These are phyloP conservation scores for Phytophthora ohioensis DNA, from an alignment of 352 stramenopile species.

Conservation along the genomic window DNA sequence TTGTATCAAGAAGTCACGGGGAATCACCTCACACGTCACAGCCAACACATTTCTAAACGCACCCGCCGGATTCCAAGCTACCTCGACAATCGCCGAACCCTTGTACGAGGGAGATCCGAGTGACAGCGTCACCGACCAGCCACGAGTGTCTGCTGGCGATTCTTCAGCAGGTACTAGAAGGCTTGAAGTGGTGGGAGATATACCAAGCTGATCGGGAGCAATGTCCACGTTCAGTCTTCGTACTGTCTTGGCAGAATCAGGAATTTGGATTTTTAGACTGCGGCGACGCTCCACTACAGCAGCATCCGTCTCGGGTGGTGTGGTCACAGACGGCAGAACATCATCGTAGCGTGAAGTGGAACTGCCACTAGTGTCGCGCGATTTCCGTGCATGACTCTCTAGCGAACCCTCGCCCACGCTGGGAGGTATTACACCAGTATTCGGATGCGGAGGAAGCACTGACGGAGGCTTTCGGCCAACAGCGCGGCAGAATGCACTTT, in stretches of 20 bases:
- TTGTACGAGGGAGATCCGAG: constrained; percentile 51
- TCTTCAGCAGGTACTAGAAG: constrained; percentile 83
- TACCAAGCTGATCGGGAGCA: constrained; percentile 44
- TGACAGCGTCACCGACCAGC: constrained; percentile 63
- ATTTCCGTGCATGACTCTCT: constrained; percentile 25
- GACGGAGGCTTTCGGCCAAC: constrained; percentile 74
- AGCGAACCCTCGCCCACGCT: constrained; percentile 10
- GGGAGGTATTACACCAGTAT: constrained; percentile 16
- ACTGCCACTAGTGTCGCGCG: constrained; percentile 5
- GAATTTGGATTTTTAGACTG: constrained; percentile 43
- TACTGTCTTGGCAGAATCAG: constrained; percentile 22
- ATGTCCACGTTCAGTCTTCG: constrained; percentile 44
- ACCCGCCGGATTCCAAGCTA: constrained; percentile 62
- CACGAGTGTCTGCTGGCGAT: constrained; percentile 61
- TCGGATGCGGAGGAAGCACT: constrained; percentile 49
- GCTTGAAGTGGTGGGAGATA: constrained; percentile 52
- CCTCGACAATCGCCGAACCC: constrained; percentile 48
- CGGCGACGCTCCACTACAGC: constrained; percentile 22
- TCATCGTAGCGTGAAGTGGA: constrained; percentile 40
- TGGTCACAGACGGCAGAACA: constrained; percentile 28
- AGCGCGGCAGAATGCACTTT: constrained; percentile 78
- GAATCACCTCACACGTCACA: constrained; percentile 53
- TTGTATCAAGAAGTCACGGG: constrained; percentile 41
- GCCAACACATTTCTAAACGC: constrained; percentile 63
- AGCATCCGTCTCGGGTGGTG: constrained; percentile 24